Conservation (phyloP, 1,284 basidiomycete genomes). For the Fomitopsis schrenkii region DNA sequence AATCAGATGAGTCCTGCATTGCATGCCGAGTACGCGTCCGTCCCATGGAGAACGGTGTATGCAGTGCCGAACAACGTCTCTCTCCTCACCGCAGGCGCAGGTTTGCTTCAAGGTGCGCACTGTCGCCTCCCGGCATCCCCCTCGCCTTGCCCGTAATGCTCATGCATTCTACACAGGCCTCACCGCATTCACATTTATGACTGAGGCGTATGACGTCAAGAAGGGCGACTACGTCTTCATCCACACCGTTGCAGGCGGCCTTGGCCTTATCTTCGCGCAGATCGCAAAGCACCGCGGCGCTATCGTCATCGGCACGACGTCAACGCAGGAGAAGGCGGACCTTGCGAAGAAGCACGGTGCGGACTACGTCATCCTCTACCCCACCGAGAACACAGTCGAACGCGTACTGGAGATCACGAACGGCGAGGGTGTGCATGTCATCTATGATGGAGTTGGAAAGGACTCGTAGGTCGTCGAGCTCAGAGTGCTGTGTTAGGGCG, state of each 20-base stretch:
- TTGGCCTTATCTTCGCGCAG: conserved; percentile 62
- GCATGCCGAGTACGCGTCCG: conserved; percentile 76
- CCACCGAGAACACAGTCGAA: conserved; percentile 63
- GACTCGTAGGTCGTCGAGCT: conserved; percentile 61
- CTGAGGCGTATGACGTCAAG: conserved; percentile 83
- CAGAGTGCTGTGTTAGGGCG: background rate
- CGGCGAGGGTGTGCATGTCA: conserved; percentile 80
- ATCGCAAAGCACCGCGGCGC: conserved; percentile 73
- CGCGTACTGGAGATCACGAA: conserved; percentile 78
- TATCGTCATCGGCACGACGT: conserved; percentile 93
- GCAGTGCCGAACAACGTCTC: conserved; percentile 59
- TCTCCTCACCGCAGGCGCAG: conserved; percentile 64
- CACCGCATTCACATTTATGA: conserved; percentile 77
- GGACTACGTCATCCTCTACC: conserved; percentile 84
- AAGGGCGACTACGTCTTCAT: conserved; percentile 73
- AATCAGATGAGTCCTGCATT: conserved; percentile 32
- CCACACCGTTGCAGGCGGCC: conserved; percentile 86
- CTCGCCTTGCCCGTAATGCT: background rate
- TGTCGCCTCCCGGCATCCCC: background rate
- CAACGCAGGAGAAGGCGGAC: conserved; percentile 79
- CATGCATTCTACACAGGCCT: conserved; percentile 29
- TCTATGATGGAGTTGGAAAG: conserved; percentile 94
- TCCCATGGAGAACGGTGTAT: conserved; percentile 61
- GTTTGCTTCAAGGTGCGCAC: conserved; percentile 58
- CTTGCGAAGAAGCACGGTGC: conserved; percentile 83